A percentile compares a stretch with the other conserved stretches of the same genome.
Evolutionary conservation across 2,329 filamentous ascomycete species (phyloP).

Genomic region (Hypoxylon sp.): DNA sequence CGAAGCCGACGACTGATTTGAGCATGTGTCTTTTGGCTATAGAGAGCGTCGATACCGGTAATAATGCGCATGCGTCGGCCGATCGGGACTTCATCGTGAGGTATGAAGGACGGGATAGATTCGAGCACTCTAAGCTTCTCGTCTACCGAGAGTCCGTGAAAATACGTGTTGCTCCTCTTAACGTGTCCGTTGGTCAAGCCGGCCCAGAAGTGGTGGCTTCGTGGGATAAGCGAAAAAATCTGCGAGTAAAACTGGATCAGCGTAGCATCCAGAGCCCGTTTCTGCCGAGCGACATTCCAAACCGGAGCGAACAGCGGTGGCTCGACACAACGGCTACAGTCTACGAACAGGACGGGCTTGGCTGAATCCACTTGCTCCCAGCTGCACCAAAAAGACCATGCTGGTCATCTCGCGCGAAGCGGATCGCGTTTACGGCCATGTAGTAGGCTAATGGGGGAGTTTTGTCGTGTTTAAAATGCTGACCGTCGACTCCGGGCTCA

Average conservation of each 20-base stretch:
- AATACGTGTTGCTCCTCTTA: too few relatives aligned
- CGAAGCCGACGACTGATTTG: slow-evolving; percentile 10
- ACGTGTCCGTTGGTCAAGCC: too few relatives aligned
- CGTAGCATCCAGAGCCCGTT: not conserved
- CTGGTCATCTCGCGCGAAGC: not conserved
- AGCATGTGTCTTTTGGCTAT: not conserved
- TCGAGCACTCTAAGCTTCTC: slow-evolving; percentile 19
- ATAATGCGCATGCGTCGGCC: slow-evolving; percentile 9
- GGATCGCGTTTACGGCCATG: slow-evolving; percentile 12
- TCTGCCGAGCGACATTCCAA: not conserved
- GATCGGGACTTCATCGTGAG: not conserved
- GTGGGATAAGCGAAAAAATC: not conserved
- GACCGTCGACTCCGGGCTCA: not conserved
- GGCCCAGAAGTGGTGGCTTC: slow-evolving; percentile 8
- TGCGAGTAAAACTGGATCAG: not conserved
- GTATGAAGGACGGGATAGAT: not conserved
- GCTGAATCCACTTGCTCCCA: not conserved
- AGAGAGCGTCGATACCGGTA: slow-evolving; percentile 10
- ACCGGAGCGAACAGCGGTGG: not conserved
- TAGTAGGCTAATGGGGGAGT: not conserved
- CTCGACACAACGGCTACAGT: not conserved
- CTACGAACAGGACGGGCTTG: slow-evolving; percentile 16
- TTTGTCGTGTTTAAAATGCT: not conserved
- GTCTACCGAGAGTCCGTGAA: not conserved
- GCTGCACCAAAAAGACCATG: not conserved